These are phyloP conservation scores for Jatropha curcas DNA, from an alignment of 345 rosid species.

Conservation along the genomic window DNA sequence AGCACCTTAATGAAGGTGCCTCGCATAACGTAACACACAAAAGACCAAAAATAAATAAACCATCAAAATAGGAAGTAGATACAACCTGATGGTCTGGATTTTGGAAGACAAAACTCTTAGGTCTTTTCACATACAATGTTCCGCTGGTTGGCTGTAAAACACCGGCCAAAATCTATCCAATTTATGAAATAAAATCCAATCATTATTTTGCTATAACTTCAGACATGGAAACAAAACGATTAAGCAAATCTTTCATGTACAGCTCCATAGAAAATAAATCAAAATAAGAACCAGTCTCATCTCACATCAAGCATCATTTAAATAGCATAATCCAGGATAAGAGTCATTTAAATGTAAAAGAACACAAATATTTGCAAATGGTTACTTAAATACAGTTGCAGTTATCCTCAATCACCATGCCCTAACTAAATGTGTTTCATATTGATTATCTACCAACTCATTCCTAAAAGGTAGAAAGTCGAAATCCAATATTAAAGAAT, in stretches of 20 bases:
- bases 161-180: slow-evolving; percentile 83
- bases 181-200: slow-evolving; percentile 4
- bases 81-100: slow-evolving; percentile 94
- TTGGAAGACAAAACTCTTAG: slow-evolving; percentile 84
- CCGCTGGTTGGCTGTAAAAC: slow-evolving; percentile 73
- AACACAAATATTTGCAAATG: no score
- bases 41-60: not conserved
- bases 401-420: not conserved
- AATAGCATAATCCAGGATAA: no score
- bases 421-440: not conserved
- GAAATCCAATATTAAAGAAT: not conserved
- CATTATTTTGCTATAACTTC: slow-evolving; percentile 1
- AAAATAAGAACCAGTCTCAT: no score
- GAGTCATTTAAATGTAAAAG: no score
- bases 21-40: not conserved
- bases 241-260: no score
- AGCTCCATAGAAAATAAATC: no score
- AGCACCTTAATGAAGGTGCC: not conserved
- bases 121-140: slow-evolving; percentile 51
- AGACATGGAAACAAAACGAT: no score
- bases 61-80: not conserved
- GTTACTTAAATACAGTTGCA: not conserved
- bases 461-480: not conserved
- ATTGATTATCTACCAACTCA: not conserved
- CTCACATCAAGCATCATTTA: no score